Evolutionary conservation across 1,139 yeast genomes (phyloP), one percentile per base, ranked within the genome.

Genomic region (Williopsis jadinii): DNA sequence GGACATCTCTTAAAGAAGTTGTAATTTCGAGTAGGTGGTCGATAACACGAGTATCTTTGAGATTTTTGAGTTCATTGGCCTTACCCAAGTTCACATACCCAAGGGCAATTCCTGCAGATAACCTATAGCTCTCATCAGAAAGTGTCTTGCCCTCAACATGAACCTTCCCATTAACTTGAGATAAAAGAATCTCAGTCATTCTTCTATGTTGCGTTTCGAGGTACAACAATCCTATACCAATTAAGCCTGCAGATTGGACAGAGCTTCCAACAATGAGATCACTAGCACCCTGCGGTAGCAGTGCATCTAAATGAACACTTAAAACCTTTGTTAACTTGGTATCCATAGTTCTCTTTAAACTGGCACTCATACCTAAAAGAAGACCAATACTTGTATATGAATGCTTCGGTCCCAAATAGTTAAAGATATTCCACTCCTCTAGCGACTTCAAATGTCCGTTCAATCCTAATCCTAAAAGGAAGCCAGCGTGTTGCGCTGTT

Each of bases 371-470:
- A 2, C 99, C 99, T 28, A 94, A 66, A 30, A 94, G 66, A 35
- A 92, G 66, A 0, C 97, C 97, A 32, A 88, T 81, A 60, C 95
- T 85, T 0, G 95, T 86, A 39, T 77, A 74, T 2, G 84, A 77
- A 56, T 86, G 92, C 53, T 94, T 90, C 1, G 96, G 95, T 0
- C 96, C 95, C 40, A 94, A 65, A 51, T 88, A 90, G 55, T 92
- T 90, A 61, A 88, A 94, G 28, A 94, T 84, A 58, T 90, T 97
- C 97, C 98, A 94, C 58, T 92, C 97, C 55, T 94, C 97, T 29
- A 94, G 65, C 36, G 72, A 72, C 47, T 77, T 80, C 50, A 94
- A 64, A 58, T 90, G 96, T 0, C 97, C 97, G 63, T 87, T 87
- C 35, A 94, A 67, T 0, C 99, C 99, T 24, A 92, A 65, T 0